Base-by-base conservation (phyloP, 768 basidiomycete genomes). In the Tephrocybe sp. region DNA sequence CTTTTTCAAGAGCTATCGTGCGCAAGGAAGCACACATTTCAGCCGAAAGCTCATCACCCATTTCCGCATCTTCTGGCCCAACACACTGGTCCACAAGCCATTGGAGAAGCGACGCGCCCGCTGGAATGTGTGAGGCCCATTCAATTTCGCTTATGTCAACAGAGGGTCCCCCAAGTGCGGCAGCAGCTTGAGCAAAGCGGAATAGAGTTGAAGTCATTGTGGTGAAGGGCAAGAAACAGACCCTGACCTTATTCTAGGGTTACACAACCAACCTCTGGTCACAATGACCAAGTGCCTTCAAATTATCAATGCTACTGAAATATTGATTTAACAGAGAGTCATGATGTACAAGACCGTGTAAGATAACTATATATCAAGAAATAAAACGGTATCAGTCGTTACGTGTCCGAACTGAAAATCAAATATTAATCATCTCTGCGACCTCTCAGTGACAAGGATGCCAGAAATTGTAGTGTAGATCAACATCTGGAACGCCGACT, bases 401-500 rank as follows among this genome's bases (percentile, higher is more conserved):
- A 10, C 20, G 9, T 12, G 16, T n/a, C n/a, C n/a, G n/a, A n/a
- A n/a, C 7, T 26, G 26, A 26, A 26, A 26, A 26, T 26, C 26
- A 26, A 26, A 26, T 26, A 26, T 26, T 26, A 26, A 20, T 36
- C 17, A 32, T 33, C 1, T 3, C 19, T 45, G 19, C 10, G 31
- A 5, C 44, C 36, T 51, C 26, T 58, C 48, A 17, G 23, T 45
- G 9, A 72, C 54, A 38, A 58, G 59, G n/a, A 68, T 51, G 4
- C 64, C 62, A 17, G 56, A 45, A 34, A 60, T 58, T 16, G 76
- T 80, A 35, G 78, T 79, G 61, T 87, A 87, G 5, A 87, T 67
- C 14, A 85, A 65, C 51, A 92, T 49, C 58, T 74, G 75, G 60
- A 90, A 94, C 17, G 65, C 72, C 1, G 71, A 73, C 32, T 76